phyloP scores from a whole-genome alignment of 139 green algal species.

The Tetradesmus lagerheimii region DNA sequence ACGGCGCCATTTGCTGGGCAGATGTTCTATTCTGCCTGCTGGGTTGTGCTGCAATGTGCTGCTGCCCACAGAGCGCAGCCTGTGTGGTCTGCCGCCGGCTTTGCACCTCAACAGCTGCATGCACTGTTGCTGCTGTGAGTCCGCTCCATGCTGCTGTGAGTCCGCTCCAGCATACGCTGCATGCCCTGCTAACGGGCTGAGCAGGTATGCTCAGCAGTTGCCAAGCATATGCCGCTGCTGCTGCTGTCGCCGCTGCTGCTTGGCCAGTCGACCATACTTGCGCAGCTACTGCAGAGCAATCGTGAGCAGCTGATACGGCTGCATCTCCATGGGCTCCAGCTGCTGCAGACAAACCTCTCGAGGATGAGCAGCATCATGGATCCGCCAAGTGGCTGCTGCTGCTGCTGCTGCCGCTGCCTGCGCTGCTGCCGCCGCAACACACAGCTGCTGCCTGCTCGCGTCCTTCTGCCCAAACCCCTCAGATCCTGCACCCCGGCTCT shows the following conservation, averaged over 20 bases:
- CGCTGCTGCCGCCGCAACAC: not conserved
- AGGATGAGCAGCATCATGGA: no score
- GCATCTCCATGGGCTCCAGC: not conserved
- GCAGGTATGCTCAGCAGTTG: no score
- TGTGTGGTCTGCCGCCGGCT: no score
- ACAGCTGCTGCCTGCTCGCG: not conserved
- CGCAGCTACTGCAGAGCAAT: not conserved
- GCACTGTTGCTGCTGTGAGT: not conserved
- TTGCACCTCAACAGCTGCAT: not conserved
- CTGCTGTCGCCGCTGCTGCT: conserved; percentile 1
- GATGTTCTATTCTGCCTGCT: no score
- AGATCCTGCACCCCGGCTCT: not conserved
- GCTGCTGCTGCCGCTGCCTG: not conserved
- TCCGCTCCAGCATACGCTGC: no score
- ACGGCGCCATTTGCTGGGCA: no score
- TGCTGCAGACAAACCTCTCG: not conserved
- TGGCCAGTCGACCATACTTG: not conserved
- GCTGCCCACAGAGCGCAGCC: no score
- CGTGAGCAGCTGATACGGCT: no score
- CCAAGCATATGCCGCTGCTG: not conserved
- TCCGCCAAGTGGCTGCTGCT: not conserved
- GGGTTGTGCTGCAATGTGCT: no score
- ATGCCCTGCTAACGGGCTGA: no score
- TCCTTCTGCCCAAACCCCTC: not conserved
- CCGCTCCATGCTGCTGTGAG: no score